These are phyloP conservation scores for Metschnikowia arizonensis DNA, from an alignment of 805 yeast genomes.

Conservation along the genomic window DNA sequence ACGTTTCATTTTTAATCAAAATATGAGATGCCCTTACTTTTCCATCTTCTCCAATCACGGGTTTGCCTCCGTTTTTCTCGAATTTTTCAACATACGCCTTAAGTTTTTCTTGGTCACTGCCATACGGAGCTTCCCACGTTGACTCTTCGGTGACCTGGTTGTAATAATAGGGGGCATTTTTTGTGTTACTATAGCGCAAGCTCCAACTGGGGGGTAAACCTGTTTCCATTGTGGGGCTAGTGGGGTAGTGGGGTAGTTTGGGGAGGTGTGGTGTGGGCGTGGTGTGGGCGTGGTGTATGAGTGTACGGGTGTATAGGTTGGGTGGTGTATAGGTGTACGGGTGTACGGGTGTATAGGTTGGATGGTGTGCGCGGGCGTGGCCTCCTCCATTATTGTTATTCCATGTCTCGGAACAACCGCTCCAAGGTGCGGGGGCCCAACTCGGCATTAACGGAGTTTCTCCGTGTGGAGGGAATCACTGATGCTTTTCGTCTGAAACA, in stretches of 20 bases:
- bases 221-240: conserved; percentile 41
- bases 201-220: conserved; percentile 91
- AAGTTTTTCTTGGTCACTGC: conserved; percentile 62
- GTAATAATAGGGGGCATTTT: conserved; percentile 79
- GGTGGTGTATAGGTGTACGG: not conserved
- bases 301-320: not conserved
- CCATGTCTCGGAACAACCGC: conserved; percentile 6
- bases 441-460: conserved; percentile 85
- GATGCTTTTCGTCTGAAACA: conserved; percentile 57
- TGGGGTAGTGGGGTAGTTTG: too few species aligned
- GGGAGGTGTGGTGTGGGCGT: not conserved
- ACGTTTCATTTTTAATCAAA: conserved; percentile 74
- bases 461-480: conserved; percentile 86
- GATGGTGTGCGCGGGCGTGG: not conserved
- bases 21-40: conserved; percentile 80
- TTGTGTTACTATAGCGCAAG: conserved; percentile 70
- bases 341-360: not conserved
- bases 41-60: conserved; percentile 35
- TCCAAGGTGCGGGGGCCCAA: conserved; percentile 56
- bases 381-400: not conserved
- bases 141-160: conserved; percentile 68
- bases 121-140: conserved; percentile 88
- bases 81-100: conserved; percentile 49
- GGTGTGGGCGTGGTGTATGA: not conserved
- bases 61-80: conserved; percentile 29